Conservation (phyloP, 2,329 filamentous ascomycete species). For the Diaporthe vaccinii region DNA sequence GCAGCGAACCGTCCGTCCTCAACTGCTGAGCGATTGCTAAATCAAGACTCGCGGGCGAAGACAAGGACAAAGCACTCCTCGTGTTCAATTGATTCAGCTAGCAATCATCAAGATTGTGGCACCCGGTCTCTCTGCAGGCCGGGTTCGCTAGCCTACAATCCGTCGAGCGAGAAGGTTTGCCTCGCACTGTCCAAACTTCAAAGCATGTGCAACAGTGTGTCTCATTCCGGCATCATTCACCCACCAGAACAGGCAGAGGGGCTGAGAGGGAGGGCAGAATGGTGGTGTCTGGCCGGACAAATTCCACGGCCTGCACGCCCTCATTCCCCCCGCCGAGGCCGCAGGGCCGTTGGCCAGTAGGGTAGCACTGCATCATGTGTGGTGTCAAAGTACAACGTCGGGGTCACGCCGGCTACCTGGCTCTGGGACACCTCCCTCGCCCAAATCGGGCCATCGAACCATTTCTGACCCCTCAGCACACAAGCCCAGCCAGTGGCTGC, state of each 20-base stretch:
- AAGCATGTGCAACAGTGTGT: slow-evolving; percentile 24
- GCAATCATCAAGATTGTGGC: not conserved
- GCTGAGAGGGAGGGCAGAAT: slow-evolving; percentile 6
- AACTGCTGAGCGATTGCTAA: not conserved
- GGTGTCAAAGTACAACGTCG: slow-evolving; percentile 33
- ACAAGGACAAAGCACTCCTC: slow-evolving; percentile 6
- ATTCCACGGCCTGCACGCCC: slow-evolving; percentile 33
- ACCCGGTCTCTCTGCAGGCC: slow-evolving; percentile 3
- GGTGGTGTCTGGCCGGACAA: slow-evolving; percentile 26
- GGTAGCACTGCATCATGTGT: slow-evolving; percentile 34
- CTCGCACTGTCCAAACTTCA: slow-evolving; percentile 21
- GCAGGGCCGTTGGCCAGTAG: slow-evolving; percentile 30
- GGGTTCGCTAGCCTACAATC: slow-evolving; percentile 5
- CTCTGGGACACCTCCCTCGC: slow-evolving; percentile 18
- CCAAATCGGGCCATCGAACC: slow-evolving; percentile 27
- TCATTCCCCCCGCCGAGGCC: slow-evolving; percentile 19
- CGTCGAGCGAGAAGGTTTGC: slow-evolving; percentile 3
- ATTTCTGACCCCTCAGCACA: slow-evolving; percentile 22
- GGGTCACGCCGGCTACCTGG: slow-evolving; percentile 29
- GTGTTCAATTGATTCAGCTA: not conserved
- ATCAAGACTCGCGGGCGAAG: not conserved
- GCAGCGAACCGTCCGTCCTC: slow-evolving; percentile 14
- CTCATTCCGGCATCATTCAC: slow-evolving; percentile 22
- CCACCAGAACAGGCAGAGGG: not conserved
- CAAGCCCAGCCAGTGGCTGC: slow-evolving; percentile 6